A percentile compares a stretch with the other conserved stretches of the same genome.
Conservation (phyloP, 768 basidiomycete genomes). For the Lactarius hengduanensis region DNA sequence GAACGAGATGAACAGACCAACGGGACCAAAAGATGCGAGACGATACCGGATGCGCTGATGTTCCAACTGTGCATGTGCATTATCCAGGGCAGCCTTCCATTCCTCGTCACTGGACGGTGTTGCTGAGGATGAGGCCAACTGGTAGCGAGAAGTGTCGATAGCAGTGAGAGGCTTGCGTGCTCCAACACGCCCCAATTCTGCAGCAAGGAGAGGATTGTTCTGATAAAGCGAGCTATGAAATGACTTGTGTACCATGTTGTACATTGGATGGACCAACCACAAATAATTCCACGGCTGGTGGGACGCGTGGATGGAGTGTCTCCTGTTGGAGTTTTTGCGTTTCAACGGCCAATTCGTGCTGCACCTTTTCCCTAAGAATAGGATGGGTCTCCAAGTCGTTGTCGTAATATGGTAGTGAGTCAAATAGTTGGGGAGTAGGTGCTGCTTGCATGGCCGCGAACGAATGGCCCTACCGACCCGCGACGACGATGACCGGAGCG, state of each 20-base stretch:
- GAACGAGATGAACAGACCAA: conserved; percentile 8
- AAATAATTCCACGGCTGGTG: conserved; percentile 65
- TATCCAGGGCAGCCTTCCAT: conserved; percentile 72
- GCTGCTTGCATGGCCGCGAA: conserved; percentile 9
- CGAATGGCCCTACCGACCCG: neutral
- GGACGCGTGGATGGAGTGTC: conserved; percentile 66
- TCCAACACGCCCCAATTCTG: conserved; percentile 75
- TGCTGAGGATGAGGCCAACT: conserved; percentile 64
- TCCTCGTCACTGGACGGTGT: conserved; percentile 67
- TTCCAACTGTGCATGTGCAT: conserved; percentile 80
- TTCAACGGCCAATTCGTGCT: conserved; percentile 72
- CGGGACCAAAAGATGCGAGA: neutral
- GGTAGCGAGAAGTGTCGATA: conserved; percentile 71
- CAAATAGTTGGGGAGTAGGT: conserved; percentile 50
- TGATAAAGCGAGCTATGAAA: conserved; percentile 33
- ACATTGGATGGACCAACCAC: conserved; percentile 50
- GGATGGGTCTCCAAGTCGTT: conserved; percentile 83
- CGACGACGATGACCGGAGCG: conserved; percentile 18
- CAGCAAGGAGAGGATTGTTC: conserved; percentile 67
- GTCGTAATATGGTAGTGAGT: conserved; percentile 93
- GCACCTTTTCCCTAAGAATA: conserved; percentile 68
- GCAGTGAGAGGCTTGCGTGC: conserved; percentile 60
- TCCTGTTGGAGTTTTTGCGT: conserved; percentile 50
- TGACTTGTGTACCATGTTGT: neutral
- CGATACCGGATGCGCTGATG: conserved; percentile 77